Conservation (phyloP, 768 basidiomycete genomes). For the Boletus pseudo-olivaceus region DNA sequence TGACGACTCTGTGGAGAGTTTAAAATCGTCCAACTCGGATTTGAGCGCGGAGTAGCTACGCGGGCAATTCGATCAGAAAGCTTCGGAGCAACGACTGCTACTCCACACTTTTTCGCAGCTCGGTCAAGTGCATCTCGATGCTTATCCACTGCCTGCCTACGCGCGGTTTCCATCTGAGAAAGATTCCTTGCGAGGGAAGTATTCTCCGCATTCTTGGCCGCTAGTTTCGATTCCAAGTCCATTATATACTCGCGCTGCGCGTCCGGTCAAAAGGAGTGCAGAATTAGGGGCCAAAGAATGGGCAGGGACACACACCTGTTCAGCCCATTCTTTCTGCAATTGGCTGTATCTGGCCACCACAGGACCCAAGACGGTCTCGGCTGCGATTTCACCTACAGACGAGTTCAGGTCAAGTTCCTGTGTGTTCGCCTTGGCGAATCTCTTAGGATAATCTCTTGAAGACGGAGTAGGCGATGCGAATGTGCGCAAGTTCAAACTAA, state of each 20-base stretch:
- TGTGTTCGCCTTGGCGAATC: not conserved
- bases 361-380: conserved; percentile 3
- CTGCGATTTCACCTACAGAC: not conserved
- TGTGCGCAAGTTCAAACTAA: not conserved
- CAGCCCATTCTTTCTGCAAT: conserved; percentile 6
- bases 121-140: conserved; percentile 17
- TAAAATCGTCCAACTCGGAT: conserved; percentile 28
- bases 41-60: conserved; percentile 31
- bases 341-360: not conserved
- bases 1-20: conserved; percentile 21
- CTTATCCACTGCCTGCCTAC: conserved; percentile 15
- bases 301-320: conserved; percentile 8
- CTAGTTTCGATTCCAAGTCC: conserved; percentile 20
- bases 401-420: conserved; percentile 4
- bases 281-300: not conserved
- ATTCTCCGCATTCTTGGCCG: conserved; percentile 13
- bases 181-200: conserved; percentile 10
- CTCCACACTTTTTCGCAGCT: conserved; percentile 18
- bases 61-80: not conserved
- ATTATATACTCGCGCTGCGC: conserved; percentile 18
- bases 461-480: not conserved
- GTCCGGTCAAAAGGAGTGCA: not conserved
- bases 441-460: conserved; percentile 8
- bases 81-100: not conserved
- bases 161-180: conserved; percentile 9